Conservation (phyloP, 352 stramenopile species). For the Pythium aristosporum region DNA sequence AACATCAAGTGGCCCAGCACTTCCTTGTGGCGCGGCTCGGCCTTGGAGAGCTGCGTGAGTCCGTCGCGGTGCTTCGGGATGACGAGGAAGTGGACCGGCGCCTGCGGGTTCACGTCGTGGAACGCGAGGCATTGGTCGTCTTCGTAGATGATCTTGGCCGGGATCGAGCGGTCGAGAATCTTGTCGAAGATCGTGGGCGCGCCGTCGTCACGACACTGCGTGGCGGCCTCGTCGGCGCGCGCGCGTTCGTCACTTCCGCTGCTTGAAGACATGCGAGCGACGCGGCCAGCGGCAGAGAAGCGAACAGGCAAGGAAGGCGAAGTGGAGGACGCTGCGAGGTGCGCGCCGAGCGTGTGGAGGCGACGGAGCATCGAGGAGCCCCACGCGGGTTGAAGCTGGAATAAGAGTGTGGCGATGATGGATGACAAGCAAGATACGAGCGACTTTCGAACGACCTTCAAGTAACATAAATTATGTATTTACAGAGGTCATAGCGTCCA, state of each 20-base stretch:
- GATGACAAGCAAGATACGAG: conserved; percentile 11
- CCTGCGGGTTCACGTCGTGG: conserved; percentile 96
- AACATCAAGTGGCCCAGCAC: conserved; percentile 94
- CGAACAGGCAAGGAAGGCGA: background rate
- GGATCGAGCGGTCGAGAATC: conserved; percentile 94
- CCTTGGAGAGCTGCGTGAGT: conserved; percentile 90
- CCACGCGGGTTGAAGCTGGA: conserved; percentile 11
- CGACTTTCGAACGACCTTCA: conserved; percentile 11
- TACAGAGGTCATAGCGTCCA: background rate
- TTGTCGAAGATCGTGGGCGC: conserved; percentile 98
- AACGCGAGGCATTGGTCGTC: conserved; percentile 97
- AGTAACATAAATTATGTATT: background rate
- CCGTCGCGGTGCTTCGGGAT: conserved; percentile 96
- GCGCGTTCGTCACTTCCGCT: conserved; percentile 47
- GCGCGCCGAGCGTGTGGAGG: conserved; percentile 18
- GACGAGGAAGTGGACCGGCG: conserved; percentile 95
- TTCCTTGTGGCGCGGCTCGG: conserved; percentile 90
- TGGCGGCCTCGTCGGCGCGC: conserved; percentile 53
- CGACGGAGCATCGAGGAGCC: conserved; percentile 24
- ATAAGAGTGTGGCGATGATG: conserved; percentile 5
- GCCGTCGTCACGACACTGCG: conserved; percentile 37
- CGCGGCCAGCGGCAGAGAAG: background rate
- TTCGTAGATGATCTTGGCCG: conserved; percentile 95
- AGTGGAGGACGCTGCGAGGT: conserved; percentile 18
- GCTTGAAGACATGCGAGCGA: conserved; percentile 42